Conservation (phyloP, 2,329 filamentous ascomycete genomes). For the Fusarium gaditjirri region DNA sequence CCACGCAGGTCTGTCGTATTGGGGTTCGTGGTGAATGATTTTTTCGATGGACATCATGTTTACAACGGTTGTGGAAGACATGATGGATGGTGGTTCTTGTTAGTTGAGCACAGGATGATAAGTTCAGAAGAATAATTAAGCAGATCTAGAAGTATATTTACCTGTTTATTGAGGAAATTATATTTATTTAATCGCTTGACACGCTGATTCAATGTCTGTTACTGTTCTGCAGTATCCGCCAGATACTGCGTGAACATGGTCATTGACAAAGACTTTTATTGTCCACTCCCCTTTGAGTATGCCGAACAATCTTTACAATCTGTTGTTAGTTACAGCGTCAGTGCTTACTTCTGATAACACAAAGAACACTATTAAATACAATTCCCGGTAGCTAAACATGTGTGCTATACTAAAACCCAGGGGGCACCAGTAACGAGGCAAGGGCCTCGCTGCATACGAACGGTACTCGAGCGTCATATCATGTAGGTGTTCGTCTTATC, state of each 20-base stretch:
- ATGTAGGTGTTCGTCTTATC: neutral
- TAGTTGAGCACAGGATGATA: neutral
- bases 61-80: neutral
- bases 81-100: neutral
- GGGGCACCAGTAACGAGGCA: too few relatives aligned
- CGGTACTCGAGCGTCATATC: neutral
- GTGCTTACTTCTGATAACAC: neutral
- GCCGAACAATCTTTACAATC: neutral
- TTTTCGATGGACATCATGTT: conserved; percentile 4
- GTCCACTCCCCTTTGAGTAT: neutral
- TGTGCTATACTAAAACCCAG: rapidly evolving
- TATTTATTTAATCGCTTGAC: neutral
- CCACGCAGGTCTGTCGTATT: rapidly evolving
- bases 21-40: neutral
- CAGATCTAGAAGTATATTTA: neutral
- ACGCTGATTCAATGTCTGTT: neutral
- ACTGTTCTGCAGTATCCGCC: neutral
- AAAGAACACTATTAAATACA: neutral
- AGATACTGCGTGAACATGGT: neutral
- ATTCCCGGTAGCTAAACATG: rapidly evolving
- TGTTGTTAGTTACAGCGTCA: neutral
- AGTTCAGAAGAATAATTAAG: neutral
- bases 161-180: too few relatives aligned
- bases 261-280: neutral
- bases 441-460: neutral